These are phyloP conservation scores for Theobroma cacao DNA, from an alignment of 345 rosid species.

Conservation along the genomic window DNA sequence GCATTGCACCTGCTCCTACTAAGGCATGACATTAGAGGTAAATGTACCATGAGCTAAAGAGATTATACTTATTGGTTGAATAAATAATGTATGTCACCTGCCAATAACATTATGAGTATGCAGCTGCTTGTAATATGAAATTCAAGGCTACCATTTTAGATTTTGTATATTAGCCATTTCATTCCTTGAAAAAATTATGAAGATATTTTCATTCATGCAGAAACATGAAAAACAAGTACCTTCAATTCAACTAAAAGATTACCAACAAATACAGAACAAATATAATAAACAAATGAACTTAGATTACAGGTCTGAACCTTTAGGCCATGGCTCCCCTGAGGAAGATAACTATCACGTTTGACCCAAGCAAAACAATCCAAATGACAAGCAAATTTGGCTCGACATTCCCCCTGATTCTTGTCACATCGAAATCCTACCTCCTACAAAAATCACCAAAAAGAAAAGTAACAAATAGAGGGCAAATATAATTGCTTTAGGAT, in stretches of 20 bases:
- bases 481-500: neutral
- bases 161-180: neutral
- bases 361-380: slow-evolving; percentile 99
- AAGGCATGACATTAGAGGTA: neutral
- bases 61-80: neutral
- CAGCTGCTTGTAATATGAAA: neutral
- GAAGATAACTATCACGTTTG: slow-evolving; percentile 98
- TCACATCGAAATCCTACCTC: slow-evolving; percentile 91
- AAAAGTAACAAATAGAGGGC: slow-evolving; percentile 5
- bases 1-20: neutral
- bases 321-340: slow-evolving; percentile 97
- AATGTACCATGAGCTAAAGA: neutral
- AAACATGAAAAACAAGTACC: slow-evolving; percentile 7
- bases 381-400: slow-evolving; percentile 89
- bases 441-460: slow-evolving; percentile 32
- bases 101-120: neutral
- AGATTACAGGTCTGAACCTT: slow-evolving; percentile 51
- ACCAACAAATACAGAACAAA: slow-evolving; percentile 9
- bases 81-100: neutral
- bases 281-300: slow-evolving; percentile 4
- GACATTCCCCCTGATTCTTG: slow-evolving; percentile 93
- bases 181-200: neutral
- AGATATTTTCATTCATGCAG: neutral
- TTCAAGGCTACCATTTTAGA: neutral
- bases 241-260: slow-evolving; percentile 13